Percentiles rank a stretch among this genome's conserved stretches.
Evolutionary conservation across 768 basidiomycete species (phyloP).

Genomic region (Kwoniella europaea): DNA sequence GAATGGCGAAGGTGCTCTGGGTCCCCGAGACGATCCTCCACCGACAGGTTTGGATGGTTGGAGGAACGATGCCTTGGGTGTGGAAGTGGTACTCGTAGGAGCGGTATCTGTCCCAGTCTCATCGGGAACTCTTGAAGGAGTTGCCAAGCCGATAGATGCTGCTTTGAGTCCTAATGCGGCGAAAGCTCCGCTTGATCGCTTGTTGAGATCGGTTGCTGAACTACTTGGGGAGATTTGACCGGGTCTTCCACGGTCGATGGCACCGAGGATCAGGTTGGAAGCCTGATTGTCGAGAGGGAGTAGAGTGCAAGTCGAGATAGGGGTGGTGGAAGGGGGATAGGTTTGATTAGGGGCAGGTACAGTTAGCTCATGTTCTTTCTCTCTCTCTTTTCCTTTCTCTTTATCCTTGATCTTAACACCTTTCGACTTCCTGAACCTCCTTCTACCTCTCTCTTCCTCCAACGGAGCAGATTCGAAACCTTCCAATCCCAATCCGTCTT

Average conservation of each 20-base stretch:
- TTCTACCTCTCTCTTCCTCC: constrained; percentile 18
- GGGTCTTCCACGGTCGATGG: constrained; percentile 62
- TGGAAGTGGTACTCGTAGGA: constrained; percentile 61
- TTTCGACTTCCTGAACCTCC: constrained; percentile 5
- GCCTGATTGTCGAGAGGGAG: constrained; percentile 62
- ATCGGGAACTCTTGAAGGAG: constrained; percentile 65
- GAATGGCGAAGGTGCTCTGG: constrained; percentile 68
- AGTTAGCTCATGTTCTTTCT: constrained; percentile 15
- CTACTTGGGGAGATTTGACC: constrained; percentile 23
- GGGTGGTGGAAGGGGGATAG: constrained; percentile 8
- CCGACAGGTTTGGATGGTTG: constrained; percentile 43
- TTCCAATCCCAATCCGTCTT: constrained; percentile 14
- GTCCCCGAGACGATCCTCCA: constrained; percentile 49
- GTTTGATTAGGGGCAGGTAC: constrained; percentile 13
- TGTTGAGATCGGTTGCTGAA: constrained; percentile 20
- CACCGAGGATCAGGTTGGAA: constrained; percentile 62
- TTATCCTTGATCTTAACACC: constrained; percentile 8
- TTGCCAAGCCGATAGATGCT: constrained; percentile 45
- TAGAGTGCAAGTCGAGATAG: constrained; percentile 1
- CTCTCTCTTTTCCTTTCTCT: constrained; percentile 8
- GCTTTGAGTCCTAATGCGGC: constrained; percentile 59
- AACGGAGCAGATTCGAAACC: constrained; percentile 14
- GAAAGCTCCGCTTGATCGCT: constrained; percentile 55
- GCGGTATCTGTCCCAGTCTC: constrained; percentile 63
- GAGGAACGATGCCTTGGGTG: constrained; percentile 57